phyloP scores from a whole-genome alignment of 1,284 basidiomycete species.

The Phellopilus nigrolimitatus region DNA sequence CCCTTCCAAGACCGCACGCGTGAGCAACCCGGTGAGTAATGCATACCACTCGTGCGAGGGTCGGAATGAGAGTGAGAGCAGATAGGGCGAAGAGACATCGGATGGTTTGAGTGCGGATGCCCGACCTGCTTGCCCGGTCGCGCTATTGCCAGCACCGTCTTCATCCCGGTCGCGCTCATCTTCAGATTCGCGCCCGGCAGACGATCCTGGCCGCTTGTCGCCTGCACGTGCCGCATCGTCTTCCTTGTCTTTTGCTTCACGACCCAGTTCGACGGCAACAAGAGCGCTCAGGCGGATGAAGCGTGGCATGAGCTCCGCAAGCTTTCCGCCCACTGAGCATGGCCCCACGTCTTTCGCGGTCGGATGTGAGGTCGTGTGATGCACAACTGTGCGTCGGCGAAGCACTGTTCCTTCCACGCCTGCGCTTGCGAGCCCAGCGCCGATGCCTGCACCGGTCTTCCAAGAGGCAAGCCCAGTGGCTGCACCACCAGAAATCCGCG shows the following conservation, averaged over 20 bases:
- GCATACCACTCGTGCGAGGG: conserved; percentile 79
- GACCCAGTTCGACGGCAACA: conserved; percentile 66
- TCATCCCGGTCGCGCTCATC: conserved; percentile 19
- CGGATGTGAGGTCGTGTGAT: conserved; percentile 19
- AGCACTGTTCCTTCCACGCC: conserved; percentile 50
- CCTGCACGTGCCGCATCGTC: conserved; percentile 17
- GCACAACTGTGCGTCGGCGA: conserved; percentile 33
- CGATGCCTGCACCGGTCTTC: conserved; percentile 49
- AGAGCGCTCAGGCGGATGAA: conserved; percentile 73
- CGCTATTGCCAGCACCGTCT: not conserved
- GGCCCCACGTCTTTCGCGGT: conserved; percentile 18
- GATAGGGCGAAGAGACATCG: conserved; percentile 11
- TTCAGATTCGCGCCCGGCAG: conserved; percentile 16
- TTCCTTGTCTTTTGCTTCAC: conserved; percentile 40
- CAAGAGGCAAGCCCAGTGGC: conserved; percentile 65
- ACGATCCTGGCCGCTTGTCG: conserved; percentile 9
- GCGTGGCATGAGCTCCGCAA: conserved; percentile 63
- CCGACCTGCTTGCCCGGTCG: not conserved
- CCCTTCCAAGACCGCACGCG: conserved; percentile 75
- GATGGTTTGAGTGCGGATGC: conserved; percentile 15
- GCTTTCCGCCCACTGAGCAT: conserved; percentile 31
- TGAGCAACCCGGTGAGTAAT: conserved; percentile 67
- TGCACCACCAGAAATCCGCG: conserved; percentile 22
- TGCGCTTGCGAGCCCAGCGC: conserved; percentile 56
- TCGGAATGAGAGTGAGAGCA: conserved; percentile 35